Percentiles rank a stretch among this genome's conserved stretches.
Conservation (phyloP, 139 green algal genomes). For the Pleodorina starrii region DNA sequence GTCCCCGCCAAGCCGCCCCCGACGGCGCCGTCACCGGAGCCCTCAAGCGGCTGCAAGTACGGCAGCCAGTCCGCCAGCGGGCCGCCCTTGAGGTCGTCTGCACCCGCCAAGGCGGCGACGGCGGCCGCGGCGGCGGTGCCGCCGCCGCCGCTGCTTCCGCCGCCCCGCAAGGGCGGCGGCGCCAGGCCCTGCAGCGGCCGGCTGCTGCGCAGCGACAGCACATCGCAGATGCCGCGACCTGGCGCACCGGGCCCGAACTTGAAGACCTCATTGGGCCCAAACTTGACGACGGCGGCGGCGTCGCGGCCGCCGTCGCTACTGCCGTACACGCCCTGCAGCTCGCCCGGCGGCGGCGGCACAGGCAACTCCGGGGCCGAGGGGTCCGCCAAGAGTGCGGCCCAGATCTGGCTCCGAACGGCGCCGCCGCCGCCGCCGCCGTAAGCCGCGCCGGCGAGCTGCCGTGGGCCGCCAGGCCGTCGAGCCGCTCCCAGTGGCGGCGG, state of each 20-base stretch:
- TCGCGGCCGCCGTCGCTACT: neutral
- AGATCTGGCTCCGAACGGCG: neutral
- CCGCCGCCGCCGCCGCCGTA: neutral
- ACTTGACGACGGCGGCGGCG: neutral
- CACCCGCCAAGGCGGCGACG: too few species aligned
- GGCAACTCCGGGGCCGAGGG: too few species aligned
- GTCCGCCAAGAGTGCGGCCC: neutral
- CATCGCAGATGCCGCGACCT: neutral
- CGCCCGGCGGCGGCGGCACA: too few species aligned
- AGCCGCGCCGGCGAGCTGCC: neutral
- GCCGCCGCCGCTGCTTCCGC: neutral
- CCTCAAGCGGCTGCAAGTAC: constrained; percentile 10
- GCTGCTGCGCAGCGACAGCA: neutral
- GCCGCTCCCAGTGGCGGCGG: neutral
- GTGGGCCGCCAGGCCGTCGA: neutral
- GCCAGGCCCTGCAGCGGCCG: neutral
- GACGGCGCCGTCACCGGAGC: neutral
- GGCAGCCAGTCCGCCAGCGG: neutral
- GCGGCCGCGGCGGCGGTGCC: neutral
- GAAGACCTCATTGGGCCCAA: neutral
- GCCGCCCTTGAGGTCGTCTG: neutral
- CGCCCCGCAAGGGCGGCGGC: neutral
- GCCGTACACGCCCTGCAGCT: neutral
- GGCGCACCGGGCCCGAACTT: constrained; percentile 1
- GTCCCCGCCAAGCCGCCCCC: constrained; percentile 9